These are phyloP conservation scores for Metschnikowia baotianmanensis DNA, from an alignment of 805 yeast genomes.

Conservation along the genomic window DNA sequence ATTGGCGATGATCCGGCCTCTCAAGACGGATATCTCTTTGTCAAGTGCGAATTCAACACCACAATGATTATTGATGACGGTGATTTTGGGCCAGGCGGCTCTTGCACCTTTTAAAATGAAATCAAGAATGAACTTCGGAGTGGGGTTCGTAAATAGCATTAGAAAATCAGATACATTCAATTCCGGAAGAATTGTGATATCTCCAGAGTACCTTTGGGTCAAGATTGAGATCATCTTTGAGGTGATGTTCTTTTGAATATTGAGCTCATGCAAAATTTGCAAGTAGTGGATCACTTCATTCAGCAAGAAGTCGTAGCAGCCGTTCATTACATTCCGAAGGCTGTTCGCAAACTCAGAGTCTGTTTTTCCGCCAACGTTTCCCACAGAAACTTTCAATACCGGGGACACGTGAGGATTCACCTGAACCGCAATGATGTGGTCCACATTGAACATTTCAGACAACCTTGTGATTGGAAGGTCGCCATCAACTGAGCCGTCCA, in stretches of 20 bases:
- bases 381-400: slow-evolving; percentile 63
- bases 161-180: slow-evolving; percentile 55
- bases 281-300: slow-evolving; percentile 78
- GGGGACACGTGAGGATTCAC: slow-evolving; percentile 97
- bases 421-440: slow-evolving; percentile 95
- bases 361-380: slow-evolving; percentile 66
- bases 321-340: slow-evolving; percentile 50
- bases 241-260: slow-evolving; percentile 68
- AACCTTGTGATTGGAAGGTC: slow-evolving; percentile 89
- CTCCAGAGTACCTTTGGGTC: slow-evolving; percentile 88
- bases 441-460: slow-evolving; percentile 96
- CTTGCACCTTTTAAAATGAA: slow-evolving; percentile 79
- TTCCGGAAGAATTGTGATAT: slow-evolving; percentile 88
- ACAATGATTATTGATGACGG: slow-evolving; percentile 85
- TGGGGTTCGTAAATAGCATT: slow-evolving; percentile 75
- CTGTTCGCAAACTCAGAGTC: slow-evolving; percentile 59
- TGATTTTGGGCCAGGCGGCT: slow-evolving; percentile 91
- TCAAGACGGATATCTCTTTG: slow-evolving; percentile 63
- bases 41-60: slow-evolving; percentile 87
- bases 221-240: slow-evolving; percentile 73
- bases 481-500: slow-evolving; percentile 95
- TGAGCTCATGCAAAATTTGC: slow-evolving; percentile 70
- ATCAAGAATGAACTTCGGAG: slow-evolving; percentile 67
- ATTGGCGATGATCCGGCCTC: slow-evolving; percentile 55
- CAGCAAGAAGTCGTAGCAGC: slow-evolving; percentile 55